These are phyloP conservation scores for Plasmodium billcollinsi DNA, from an alignment of 169 alveolate genomes.

Conservation along the genomic window DNA sequence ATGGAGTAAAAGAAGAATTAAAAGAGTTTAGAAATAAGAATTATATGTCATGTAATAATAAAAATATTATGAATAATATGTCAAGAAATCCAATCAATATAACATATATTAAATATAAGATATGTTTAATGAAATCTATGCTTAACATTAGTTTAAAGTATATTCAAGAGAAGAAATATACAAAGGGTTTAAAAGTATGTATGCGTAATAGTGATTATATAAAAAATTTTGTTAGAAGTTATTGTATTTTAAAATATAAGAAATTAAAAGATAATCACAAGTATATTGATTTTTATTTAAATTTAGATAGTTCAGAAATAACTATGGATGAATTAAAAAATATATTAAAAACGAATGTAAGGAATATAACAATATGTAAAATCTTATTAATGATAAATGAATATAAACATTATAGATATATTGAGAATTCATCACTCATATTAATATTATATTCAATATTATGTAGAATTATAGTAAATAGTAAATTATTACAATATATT, in stretches of 20 bases:
- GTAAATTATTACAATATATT: not conserved
- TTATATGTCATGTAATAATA: not conserved
- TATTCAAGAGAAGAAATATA: conserved; percentile 54
- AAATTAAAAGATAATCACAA: conserved; percentile 8
- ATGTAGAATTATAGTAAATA: conserved; percentile 25
- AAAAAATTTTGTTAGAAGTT: conserved; percentile 35
- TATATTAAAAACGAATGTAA: conserved; percentile 32
- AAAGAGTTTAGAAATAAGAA: conserved; percentile 48
- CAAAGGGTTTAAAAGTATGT: conserved; percentile 48
- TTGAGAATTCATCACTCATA: conserved; percentile 45
- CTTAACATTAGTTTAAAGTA: conserved; percentile 17
- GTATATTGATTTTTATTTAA: conserved; percentile 20
- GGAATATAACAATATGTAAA: conserved; percentile 57
- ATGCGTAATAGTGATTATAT: conserved; percentile 28
- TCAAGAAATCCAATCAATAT: conserved; percentile 33
- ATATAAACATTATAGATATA: conserved; percentile 48
- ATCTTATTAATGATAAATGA: conserved; percentile 31
- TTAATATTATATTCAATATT: conserved; percentile 20
- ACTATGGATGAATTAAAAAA: conserved; percentile 46
- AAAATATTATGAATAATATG: not conserved
- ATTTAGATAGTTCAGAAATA: conserved; percentile 5
- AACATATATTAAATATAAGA: conserved; percentile 51
- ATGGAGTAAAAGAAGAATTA: conserved; percentile 51
- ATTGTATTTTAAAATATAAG: conserved; percentile 30
- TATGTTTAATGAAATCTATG: conserved; percentile 33